phyloP scores from a whole-genome alignment of 805 yeast species.

The Starmera caribaea region DNA sequence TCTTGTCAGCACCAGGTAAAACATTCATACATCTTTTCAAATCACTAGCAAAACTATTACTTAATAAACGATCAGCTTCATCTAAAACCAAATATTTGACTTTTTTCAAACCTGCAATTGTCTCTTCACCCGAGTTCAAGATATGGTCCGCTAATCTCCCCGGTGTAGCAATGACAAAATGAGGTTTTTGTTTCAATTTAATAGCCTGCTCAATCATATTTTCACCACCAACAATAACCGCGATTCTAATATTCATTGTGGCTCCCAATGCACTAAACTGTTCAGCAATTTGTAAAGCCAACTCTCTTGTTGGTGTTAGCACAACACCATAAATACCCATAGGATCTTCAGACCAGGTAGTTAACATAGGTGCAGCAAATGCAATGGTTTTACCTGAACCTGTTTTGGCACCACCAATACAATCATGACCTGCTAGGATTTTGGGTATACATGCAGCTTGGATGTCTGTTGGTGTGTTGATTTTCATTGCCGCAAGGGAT shows the following conservation, averaged over 20 bases:
- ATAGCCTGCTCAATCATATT: slow-evolving; percentile 86
- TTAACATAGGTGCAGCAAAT: slow-evolving; percentile 94
- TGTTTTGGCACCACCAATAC: slow-evolving; percentile 97
- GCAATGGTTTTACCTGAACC: slow-evolving; percentile 98
- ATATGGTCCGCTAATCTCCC: slow-evolving; percentile 94
- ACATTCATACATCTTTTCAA: slow-evolving; percentile 60
- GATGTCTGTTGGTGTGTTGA: slow-evolving; percentile 74
- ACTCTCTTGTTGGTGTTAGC: slow-evolving; percentile 86
- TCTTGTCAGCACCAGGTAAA: slow-evolving; percentile 57
- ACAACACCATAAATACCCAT: slow-evolving; percentile 84
- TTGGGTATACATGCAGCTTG: slow-evolving; percentile 86
- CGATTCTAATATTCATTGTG: slow-evolving; percentile 71
- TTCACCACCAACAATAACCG: slow-evolving; percentile 89
- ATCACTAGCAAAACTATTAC: slow-evolving; percentile 76
- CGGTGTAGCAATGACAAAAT: slow-evolving; percentile 93
- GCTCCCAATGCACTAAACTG: slow-evolving; percentile 93
- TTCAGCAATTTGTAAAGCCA: slow-evolving; percentile 95
- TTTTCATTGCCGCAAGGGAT: slow-evolving; percentile 72
- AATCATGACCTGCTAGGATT: slow-evolving; percentile 73
- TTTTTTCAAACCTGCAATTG: slow-evolving; percentile 66
- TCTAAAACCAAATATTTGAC: slow-evolving; percentile 80
- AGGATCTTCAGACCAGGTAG: slow-evolving; percentile 94
- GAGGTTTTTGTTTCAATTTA: slow-evolving; percentile 75
- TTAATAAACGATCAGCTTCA: slow-evolving; percentile 90
- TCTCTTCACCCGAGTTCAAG: slow-evolving; percentile 79